A percentile compares a stretch with the other conserved stretches of the same genome.
These are phyloP conservation scores for Hericium alpestre DNA, from an alignment of 768 basidiomycete genomes.

Conservation along the genomic window DNA sequence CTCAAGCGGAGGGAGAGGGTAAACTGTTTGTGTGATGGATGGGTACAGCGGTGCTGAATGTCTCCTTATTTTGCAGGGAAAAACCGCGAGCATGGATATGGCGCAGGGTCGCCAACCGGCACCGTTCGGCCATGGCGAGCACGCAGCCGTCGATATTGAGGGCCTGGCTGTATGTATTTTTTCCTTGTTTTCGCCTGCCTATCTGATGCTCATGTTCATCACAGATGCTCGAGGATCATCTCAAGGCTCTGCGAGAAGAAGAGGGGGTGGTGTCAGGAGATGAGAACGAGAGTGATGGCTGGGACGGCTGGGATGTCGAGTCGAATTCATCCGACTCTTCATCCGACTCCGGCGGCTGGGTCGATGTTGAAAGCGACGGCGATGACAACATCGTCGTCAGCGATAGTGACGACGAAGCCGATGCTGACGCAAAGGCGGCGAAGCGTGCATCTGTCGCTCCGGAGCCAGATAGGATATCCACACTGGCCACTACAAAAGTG, in stretches of 20 bases:
- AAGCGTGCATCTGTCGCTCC: conserved; percentile 13
- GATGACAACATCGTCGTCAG: conserved; percentile 64
- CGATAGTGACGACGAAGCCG: conserved; percentile 73
- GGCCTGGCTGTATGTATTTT: conserved; percentile 64
- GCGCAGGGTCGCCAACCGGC: conserved; percentile 53
- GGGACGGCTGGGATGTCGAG: conserved; percentile 86
- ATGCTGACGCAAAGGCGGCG: conserved; percentile 12
- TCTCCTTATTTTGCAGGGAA: conserved; percentile 45
- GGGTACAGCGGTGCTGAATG: too few relatives aligned
- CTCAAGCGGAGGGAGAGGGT: conserved; percentile 82
- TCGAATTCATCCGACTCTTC: conserved; percentile 50
- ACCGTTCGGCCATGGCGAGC: conserved; percentile 72
- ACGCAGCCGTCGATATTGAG: conserved; percentile 77
- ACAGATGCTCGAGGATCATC: conserved; percentile 82
- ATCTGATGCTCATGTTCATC: background rate
- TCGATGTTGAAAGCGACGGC: conserved; percentile 63
- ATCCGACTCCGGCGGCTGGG: conserved; percentile 64
- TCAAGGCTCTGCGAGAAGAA: conserved; percentile 61
- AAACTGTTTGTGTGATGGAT: conserved; percentile 28
- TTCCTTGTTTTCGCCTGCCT: background rate
- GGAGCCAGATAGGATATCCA: conserved; percentile 37
- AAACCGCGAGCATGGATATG: conserved; percentile 76
- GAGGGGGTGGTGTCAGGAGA: conserved; percentile 36
- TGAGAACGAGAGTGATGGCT: conserved; percentile 43
- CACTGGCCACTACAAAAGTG: conserved; percentile 75